Evolutionary conservation across 2,329 filamentous ascomycete genomes (phyloP), one percentile per base, ranked within the genome.

Genomic region (Fusarium torreyae): DNA sequence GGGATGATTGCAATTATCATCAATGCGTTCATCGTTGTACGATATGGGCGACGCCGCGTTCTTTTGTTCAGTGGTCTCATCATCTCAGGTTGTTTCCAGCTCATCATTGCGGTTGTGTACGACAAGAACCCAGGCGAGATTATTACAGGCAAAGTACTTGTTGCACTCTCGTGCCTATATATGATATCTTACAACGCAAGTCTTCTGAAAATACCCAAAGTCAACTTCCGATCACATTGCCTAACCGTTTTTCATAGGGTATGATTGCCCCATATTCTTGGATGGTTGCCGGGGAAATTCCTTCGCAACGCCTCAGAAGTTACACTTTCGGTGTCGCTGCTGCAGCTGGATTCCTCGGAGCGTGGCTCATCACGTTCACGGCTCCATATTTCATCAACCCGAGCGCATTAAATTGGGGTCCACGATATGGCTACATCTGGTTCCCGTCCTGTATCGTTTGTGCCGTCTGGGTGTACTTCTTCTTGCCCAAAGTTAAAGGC

Each of bases 261-360:
- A 73, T 73, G 71, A 68, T 73, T 8, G 71, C 71, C 3, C 62
- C 71, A 1, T 73, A 73, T 48, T 72, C 71, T 1, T 73, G 71
- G 71, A 22, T 73, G 1, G 71, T 74, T 4, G 69, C 55, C 2
- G 71, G 71, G 13, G 71, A 73, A 18, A 58, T 74, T 7, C 71
- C 71, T 0, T 73, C 68, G 9, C 70, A 73, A 14, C 71, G 71
- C n/a, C 63, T 73, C 14, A 63, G 71, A 36, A 73, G 68, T 4
- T 70, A 72, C 7, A 73, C 71, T 0, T 73, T 73, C 34, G 71
- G 71, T 1, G 40, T 73, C 13, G 71, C 71, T 1, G 60, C 70
- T 5, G 71, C 71, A 0, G 45, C 62, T 0, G 71, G 71, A 0
- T 73, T 73, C 9, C 50, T 73, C 0, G 71, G 66, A 1, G 70